A percentile compares a stretch with the other conserved stretches of the same genome.
These are phyloP conservation scores for Bipolaris victoriae DNA, from an alignment of 2,329 filamentous ascomycete genomes.

Conservation along the genomic window DNA sequence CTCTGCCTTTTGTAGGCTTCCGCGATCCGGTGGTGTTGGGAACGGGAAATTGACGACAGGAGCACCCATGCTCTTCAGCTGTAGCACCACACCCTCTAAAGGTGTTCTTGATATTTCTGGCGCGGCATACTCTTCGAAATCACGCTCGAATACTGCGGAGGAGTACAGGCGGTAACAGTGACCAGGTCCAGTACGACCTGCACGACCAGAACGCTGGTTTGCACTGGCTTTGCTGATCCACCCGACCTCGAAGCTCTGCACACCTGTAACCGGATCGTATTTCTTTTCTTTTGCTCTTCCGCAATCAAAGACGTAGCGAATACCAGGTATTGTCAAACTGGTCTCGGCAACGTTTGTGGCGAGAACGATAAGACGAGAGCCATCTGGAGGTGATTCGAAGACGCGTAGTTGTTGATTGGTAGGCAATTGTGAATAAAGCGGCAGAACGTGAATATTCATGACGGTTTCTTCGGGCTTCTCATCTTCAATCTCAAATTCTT, in stretches of 20 bases:
- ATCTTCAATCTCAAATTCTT: constrained; percentile 64
- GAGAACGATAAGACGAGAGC: constrained; percentile 82
- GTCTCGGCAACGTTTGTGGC: constrained; percentile 98
- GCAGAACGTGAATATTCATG: constrained; percentile 81
- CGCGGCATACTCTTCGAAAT: constrained; percentile 83
- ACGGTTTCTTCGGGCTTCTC: constrained; percentile 70
- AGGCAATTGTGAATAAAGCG: constrained; percentile 89
- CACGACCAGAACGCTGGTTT: constrained; percentile 88
- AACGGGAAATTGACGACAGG: constrained; percentile 95
- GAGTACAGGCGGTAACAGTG: constrained; percentile 97
- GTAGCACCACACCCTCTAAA: constrained; percentile 85
- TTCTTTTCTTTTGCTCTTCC: constrained; percentile 90
- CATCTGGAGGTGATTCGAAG: constrained; percentile 83
- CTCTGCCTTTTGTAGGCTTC: constrained; percentile 81
- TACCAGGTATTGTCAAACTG: constrained; percentile 93
- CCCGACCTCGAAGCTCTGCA: constrained; percentile 92
- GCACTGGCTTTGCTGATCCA: constrained; percentile 99
- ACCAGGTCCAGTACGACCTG: constrained; percentile 91
- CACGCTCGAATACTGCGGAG: constrained; percentile 88
- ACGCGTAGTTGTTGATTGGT: constrained; percentile 90
- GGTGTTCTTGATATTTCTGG: constrained; percentile 91
- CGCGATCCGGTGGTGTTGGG: constrained; percentile 82
- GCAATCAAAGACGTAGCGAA: constrained; percentile 94
- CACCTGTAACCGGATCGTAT: constrained; percentile 85
- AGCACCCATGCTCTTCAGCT: constrained; percentile 93